Conservation (phyloP, 2,329 filamentous ascomycete genomes). For the Ceratocystiopsis brevicomis region DNA sequence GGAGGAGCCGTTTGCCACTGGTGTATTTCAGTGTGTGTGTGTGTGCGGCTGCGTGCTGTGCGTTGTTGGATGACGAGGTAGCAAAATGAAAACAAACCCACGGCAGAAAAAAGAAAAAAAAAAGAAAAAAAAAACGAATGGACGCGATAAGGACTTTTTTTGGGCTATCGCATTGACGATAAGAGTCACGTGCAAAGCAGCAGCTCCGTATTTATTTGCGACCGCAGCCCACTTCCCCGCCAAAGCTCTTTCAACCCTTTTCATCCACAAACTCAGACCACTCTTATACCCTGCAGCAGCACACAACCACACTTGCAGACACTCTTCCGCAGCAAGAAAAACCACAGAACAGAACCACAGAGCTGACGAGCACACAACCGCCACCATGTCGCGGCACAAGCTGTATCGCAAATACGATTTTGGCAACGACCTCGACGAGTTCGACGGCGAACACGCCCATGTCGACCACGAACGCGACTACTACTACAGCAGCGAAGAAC, state of each 20-base stretch:
- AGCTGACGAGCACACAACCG: too few species aligned
- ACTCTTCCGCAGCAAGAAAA: too few species aligned
- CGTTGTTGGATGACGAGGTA: too few species aligned
- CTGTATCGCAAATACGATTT: slow-evolving; percentile 29
- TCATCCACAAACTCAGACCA: too few species aligned
- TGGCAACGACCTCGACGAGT: slow-evolving; percentile 32
- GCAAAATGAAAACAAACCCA: background rate
- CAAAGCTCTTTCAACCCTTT: too few species aligned
- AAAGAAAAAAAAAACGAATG: background rate
- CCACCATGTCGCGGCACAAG: slow-evolving; percentile 27
- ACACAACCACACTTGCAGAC: too few species aligned
- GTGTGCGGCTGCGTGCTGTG: too few species aligned
- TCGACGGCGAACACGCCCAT: slow-evolving; percentile 17
- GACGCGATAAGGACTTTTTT: too few species aligned
- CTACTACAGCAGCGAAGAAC: background rate
- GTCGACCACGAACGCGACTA: background rate
- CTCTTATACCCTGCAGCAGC: too few species aligned
- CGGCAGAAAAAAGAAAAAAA: slow-evolving; percentile 3
- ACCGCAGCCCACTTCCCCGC: background rate
- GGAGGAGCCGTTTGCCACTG: too few species aligned
- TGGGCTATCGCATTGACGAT: slow-evolving; percentile 1
- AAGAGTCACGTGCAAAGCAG: background rate
- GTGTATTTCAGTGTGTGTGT: too few species aligned
- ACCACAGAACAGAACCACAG: too few species aligned
- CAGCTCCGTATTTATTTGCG: background rate